Conservation (phyloP, 73 alveolate species). For the Paramecium pentaurelia region DNA sequence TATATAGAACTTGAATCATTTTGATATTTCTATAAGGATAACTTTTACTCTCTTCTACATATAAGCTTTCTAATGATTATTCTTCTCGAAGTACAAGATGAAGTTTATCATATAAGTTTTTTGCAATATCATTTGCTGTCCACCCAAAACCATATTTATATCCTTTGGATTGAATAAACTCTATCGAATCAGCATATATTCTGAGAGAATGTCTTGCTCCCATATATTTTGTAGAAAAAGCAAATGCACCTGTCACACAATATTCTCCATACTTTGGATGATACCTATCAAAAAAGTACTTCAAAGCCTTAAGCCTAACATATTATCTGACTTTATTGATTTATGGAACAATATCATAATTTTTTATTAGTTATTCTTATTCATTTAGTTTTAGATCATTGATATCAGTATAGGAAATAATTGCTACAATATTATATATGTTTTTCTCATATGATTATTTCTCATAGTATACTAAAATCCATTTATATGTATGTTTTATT, state of each 20-base stretch:
- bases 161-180: neutral
- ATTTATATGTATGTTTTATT: neutral
- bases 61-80: neutral
- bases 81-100: neutral
- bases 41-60: neutral
- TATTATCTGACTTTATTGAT: neutral
- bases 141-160: neutral
- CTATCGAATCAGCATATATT: neutral
- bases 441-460: neutral
- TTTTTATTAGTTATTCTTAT: neutral
- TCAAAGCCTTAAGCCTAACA: neutral
- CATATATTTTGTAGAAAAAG: neutral
- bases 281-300: neutral
- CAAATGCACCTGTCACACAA: neutral
- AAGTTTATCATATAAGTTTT: neutral
- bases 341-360: neutral
- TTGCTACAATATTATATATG: neutral
- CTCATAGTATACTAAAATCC: conserved; percentile 23
- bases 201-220: neutral
- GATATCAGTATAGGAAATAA: neutral
- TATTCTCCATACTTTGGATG: conserved; percentile 32
- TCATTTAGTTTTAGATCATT: neutral
- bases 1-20: neutral
- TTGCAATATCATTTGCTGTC: conserved; percentile 2
- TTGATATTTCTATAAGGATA: neutral